Conservation (phyloP, 1,139 yeast genomes). For the Taiozyma onychis region DNA sequence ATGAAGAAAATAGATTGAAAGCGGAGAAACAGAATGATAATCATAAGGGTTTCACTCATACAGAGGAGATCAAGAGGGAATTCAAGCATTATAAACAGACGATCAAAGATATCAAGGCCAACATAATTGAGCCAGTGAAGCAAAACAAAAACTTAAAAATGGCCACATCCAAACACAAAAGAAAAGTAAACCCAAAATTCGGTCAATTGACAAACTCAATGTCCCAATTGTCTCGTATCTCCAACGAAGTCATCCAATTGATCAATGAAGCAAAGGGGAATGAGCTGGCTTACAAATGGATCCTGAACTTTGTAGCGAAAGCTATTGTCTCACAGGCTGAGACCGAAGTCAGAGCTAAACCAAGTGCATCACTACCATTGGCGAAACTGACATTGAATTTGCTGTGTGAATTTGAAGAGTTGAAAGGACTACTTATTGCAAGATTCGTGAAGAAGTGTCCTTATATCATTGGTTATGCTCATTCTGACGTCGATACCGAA, state of each 20-base stretch:
- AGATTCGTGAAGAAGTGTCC: constrained; percentile 92
- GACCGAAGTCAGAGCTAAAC: constrained; percentile 79
- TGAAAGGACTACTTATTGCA: constrained; percentile 65
- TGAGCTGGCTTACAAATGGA: constrained; percentile 60
- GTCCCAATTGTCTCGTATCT: constrained; percentile 49
- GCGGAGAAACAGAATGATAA: constrained; percentile 13
- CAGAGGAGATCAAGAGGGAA: constrained; percentile 36
- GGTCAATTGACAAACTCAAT: constrained; percentile 83
- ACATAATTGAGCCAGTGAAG: constrained; percentile 49
- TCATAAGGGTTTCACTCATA: constrained; percentile 31
- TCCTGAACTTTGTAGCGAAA: constrained; percentile 76
- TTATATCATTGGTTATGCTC: constrained; percentile 68
- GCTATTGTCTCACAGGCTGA: constrained; percentile 89
- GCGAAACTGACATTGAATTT: constrained; percentile 59
- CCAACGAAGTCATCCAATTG: constrained; percentile 43
- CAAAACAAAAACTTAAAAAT: constrained; percentile 38
- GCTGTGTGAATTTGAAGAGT: constrained; percentile 53
- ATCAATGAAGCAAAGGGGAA: constrained; percentile 41
- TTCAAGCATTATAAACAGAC: constrained; percentile 49
- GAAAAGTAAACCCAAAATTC: constrained; percentile 80
- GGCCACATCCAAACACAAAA: constrained; percentile 40
- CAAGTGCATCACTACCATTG: constrained; percentile 75
- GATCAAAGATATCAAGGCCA: constrained; percentile 53
- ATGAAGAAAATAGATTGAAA: constrained; percentile 12
- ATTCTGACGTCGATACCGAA: constrained; percentile 66